Percentiles rank a stretch among this genome's conserved stretches.
Conservation (phyloP, 257 asterid species). For the Jacaranda mimosifolia region DNA sequence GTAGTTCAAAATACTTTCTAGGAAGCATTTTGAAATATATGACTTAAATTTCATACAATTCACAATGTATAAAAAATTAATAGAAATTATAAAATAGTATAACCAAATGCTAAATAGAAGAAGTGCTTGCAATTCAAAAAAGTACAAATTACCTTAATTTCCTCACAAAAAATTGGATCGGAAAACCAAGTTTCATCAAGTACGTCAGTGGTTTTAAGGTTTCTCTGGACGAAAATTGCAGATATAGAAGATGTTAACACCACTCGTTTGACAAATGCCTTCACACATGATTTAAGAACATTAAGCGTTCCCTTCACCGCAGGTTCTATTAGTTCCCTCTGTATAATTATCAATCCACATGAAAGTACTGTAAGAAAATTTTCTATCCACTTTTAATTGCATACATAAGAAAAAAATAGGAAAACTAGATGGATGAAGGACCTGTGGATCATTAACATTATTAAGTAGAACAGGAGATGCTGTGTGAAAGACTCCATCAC, state of each 20-base stretch:
- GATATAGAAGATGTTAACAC: conserved; percentile 62
- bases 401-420: too few species aligned
- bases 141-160: conserved; percentile 42
- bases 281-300: conserved; percentile 55
- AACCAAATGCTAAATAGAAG: background rate
- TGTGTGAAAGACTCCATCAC: conserved; percentile 38
- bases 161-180: conserved; percentile 46
- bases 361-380: too few species aligned
- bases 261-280: conserved; percentile 51
- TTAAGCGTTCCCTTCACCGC: conserved; percentile 65
- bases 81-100: too few species aligned
- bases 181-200: conserved; percentile 68
- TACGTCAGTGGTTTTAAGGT: conserved; percentile 33
- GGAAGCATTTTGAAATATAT: too few species aligned
- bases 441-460: conserved; percentile 28
- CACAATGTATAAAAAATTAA: too few species aligned
- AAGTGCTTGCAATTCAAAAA: background rate
- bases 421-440: background rate
- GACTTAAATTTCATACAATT: too few species aligned
- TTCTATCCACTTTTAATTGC: too few species aligned
- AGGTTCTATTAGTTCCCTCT: conserved; percentile 55
- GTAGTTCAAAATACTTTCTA: too few species aligned
- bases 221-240: conserved; percentile 39
- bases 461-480: conserved; percentile 29
- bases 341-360: too few species aligned